Conservation (phyloP, 2,329 filamentous ascomycete genomes). For the Xylariomycetidae sp. region DNA sequence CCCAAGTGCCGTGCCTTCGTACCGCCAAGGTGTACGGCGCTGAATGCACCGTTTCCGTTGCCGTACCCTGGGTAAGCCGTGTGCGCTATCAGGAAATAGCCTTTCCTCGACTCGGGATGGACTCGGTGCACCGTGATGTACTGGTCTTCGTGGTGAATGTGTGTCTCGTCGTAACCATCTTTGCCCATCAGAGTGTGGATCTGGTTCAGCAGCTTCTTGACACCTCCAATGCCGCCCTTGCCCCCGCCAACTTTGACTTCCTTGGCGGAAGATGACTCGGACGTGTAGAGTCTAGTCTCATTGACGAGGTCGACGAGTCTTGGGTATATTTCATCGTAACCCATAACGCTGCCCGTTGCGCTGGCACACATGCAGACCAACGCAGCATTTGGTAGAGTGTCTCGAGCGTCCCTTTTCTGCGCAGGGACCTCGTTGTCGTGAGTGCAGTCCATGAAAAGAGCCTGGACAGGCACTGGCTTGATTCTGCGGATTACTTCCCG, state of each 20-base stretch:
- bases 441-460: conserved; percentile 98
- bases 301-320: conserved; percentile 87
- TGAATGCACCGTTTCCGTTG: conserved; percentile 74
- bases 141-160: conserved; percentile 93
- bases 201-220: conserved; percentile 90
- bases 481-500: conserved; percentile 72
- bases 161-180: conserved; percentile 89
- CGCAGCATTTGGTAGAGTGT: conserved; percentile 90
- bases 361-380: conserved; percentile 95
- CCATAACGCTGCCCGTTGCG: conserved; percentile 93
- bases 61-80: conserved; percentile 92
- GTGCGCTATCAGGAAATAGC: conserved; percentile 92
- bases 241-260: conserved; percentile 60
- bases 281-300: conserved; percentile 78
- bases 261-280: conserved; percentile 58
- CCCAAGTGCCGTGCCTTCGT: conserved; percentile 83
- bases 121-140: conserved; percentile 96
- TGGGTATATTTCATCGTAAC: conserved; percentile 95
- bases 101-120: conserved; percentile 85
- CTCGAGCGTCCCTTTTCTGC: conserved; percentile 88
- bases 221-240: conserved; percentile 78
- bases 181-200: conserved; percentile 95
- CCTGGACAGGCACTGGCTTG: conserved; percentile 82
- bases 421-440: conserved; percentile 97
- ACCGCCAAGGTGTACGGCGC: conserved; percentile 71